Percentiles rank a stretch among this genome's conserved stretches.
Evolutionary conservation across 805 yeast genomes (phyloP).

Genomic region (Alloascoidea africana): DNA sequence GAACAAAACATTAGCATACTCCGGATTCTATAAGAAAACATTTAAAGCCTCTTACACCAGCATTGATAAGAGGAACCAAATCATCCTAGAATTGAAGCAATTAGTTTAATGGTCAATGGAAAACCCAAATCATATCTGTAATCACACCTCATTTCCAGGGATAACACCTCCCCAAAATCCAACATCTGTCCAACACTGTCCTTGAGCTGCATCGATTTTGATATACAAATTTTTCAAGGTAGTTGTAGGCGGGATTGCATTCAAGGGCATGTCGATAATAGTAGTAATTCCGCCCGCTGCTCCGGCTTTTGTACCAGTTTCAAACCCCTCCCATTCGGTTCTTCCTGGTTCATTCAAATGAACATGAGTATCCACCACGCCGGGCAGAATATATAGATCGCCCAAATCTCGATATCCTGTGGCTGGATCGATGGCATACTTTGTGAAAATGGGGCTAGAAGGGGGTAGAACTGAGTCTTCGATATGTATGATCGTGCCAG

Average conservation of each 20-base stretch:
- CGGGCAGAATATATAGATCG: conserved; percentile 65
- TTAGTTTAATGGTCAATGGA: neutral
- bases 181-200: conserved; percentile 82
- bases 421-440: conserved; percentile 26
- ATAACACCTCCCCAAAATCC: conserved; percentile 96
- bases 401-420: conserved; percentile 39
- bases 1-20: conserved; percentile 20
- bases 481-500: conserved; percentile 15
- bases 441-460: conserved; percentile 23
- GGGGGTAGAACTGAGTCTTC: neutral
- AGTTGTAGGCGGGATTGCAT: conserved; percentile 93
- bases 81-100: conserved; percentile 24
- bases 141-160: conserved; percentile 42
- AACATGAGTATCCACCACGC: conserved; percentile 87
- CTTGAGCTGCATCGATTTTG: conserved; percentile 65
- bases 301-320: conserved; percentile 90
- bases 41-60: conserved; percentile 91
- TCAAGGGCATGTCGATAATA: conserved; percentile 89
- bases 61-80: conserved; percentile 57
- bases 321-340: conserved; percentile 97
- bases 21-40: conserved; percentile 89
- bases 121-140: neutral
- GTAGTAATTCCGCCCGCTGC: conserved; percentile 96
- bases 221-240: conserved; percentile 58
- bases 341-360: conserved; percentile 96